phyloP scores from a whole-genome alignment of 1,139 yeast species.

The Spencermartinsiella ligniputridi region DNA sequence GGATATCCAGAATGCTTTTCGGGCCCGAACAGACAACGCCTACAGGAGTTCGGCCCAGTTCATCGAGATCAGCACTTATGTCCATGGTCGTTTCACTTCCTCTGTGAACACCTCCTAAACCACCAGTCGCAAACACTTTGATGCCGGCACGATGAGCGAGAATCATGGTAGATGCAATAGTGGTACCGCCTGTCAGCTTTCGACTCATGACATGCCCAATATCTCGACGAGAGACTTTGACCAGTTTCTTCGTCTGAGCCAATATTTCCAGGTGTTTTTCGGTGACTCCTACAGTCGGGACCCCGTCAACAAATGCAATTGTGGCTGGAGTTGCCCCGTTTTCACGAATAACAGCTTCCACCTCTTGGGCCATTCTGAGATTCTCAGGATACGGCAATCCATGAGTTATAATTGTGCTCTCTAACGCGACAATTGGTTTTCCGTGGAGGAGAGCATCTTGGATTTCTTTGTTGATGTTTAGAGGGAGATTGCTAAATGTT shows the following conservation, averaged over 20 bases:
- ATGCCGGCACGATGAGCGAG: conserved; percentile 72
- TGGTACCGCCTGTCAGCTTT: conserved; percentile 73
- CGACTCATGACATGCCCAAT: conserved; percentile 68
- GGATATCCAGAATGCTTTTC: conserved; percentile 76
- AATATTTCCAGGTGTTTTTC: conserved; percentile 45
- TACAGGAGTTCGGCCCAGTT: conserved; percentile 75
- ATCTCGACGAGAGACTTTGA: conserved; percentile 78
- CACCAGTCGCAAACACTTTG: conserved; percentile 88
- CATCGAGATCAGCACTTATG: conserved; percentile 83
- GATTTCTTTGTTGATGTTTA: conserved; percentile 52
- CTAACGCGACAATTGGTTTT: conserved; percentile 71
- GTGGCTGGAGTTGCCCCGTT: conserved; percentile 83
- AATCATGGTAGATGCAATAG: conserved; percentile 87
- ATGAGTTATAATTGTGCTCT: conserved; percentile 85
- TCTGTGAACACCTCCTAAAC: conserved; percentile 88
- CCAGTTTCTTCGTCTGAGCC: conserved; percentile 39
- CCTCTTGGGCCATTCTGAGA: conserved; percentile 63
- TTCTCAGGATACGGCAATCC: conserved; percentile 84
- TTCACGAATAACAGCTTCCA: conserved; percentile 56
- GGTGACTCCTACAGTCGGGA: conserved; percentile 63
- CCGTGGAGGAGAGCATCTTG: conserved; percentile 52
- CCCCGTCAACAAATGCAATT: conserved; percentile 69
- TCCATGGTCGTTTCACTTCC: conserved; percentile 75
- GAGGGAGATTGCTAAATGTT: not conserved
- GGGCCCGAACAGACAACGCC: conserved; percentile 93